Evolutionary conservation across 129 eudicot genomes (phyloP).

Genomic region (Centaurea solstitialis): DNA sequence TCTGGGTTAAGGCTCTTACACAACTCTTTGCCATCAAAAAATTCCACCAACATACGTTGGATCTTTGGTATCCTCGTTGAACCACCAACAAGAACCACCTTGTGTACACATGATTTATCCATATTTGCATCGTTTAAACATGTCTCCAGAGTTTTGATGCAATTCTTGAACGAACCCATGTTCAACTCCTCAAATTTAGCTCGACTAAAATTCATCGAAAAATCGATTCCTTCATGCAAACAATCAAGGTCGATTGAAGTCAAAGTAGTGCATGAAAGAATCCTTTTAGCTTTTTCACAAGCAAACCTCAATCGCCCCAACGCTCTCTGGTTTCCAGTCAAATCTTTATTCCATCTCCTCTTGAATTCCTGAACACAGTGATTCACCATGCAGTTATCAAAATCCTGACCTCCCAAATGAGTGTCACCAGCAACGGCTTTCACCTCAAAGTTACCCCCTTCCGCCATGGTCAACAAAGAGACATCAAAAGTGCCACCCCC

Average conservation of each 20-base stretch:
- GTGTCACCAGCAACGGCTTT: slow-evolving; percentile 31
- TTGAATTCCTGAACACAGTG: slow-evolving; percentile 23
- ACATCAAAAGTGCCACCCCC: slow-evolving; percentile 11
- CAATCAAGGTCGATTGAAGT: slow-evolving; percentile 22
- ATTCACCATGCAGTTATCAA: neutral
- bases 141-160: neutral
- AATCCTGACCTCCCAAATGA: neutral
- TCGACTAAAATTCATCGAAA: slow-evolving; percentile 16
- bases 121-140: slow-evolving; percentile 16
- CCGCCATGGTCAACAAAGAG: slow-evolving; percentile 2
- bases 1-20: slow-evolving; percentile 18
- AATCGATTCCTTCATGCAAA: slow-evolving; percentile 24
- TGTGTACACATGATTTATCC: slow-evolving; percentile 14
- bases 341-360: slow-evolving; percentile 17
- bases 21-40: neutral
- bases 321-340: slow-evolving; percentile 10
- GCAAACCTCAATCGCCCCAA: slow-evolving; percentile 32
- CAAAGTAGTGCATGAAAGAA: slow-evolving; percentile 19
- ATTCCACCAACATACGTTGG: slow-evolving; percentile 8
- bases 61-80: slow-evolving; percentile 26
- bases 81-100: slow-evolving; percentile 31
- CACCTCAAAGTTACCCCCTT: slow-evolving; percentile 22
- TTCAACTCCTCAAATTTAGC: slow-evolving; percentile 31
- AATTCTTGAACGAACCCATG: neutral
- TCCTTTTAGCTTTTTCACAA: slow-evolving; percentile 3